Base-by-base conservation (phyloP, 164 flowering plant genomes). In the Sedum album region DNA sequence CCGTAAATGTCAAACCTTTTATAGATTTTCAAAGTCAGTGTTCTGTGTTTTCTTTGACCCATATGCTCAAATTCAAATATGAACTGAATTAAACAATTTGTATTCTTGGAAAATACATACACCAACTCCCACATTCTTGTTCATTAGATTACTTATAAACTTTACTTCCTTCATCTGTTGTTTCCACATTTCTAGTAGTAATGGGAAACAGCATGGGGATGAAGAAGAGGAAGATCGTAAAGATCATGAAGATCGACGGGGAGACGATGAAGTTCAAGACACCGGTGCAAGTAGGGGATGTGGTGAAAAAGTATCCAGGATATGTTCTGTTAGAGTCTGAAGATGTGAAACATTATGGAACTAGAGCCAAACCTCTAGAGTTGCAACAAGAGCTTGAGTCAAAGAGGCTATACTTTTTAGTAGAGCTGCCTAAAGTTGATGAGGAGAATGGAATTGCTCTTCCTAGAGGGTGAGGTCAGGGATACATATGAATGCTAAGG, bases 211-310 rank as follows among this genome's bases (percentile, higher is more conserved):
- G 46, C 46, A 41, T 41, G 46, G 46, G 46, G 10, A 9, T 6
- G 11, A 41, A 41, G 46, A 9, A 41, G 46, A 41, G 13, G 46
- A 41, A 71, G 69, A 76, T 36, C 46, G 46, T 41, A 5, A 41
- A 41, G 46, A 41, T 86, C 14, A 84, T 86, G 90, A 84, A 81
- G 66, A 79, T 84, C 31, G 69, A 63, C 44, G 90, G 90, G 18
- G 81, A 86, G 70, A 78, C 73, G 1, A 23, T 82, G 66, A 84
- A 84, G 82, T 14, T 86, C 9, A 84, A 78, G 77, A 76, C 81
- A 0, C 88, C 90, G 53, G 76, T 78, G 31, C 65, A 30, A 18
- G 86, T 84, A 2, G 78, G 69, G 4, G 85, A 80, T 31, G 83
- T 84, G 11, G 61, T 77, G 3, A 80, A 78, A 68, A 80, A 82